Percentiles rank a stretch among this genome's conserved stretches.
These are phyloP conservation scores for Aotearoamyces nothofagi DNA, from an alignment of 2,329 filamentous ascomycete species.

Conservation along the genomic window DNA sequence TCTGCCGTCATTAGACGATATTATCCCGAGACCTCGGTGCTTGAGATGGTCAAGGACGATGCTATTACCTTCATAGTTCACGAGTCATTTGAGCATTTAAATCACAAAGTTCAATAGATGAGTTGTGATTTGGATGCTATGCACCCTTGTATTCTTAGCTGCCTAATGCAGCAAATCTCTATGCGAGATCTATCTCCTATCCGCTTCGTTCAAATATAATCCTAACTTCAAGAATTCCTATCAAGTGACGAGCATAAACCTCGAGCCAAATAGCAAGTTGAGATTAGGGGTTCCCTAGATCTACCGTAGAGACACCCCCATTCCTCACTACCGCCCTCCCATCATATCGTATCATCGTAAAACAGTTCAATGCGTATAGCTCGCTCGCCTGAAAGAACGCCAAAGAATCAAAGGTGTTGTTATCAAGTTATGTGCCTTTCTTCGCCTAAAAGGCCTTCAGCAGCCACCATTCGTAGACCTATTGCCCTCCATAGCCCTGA, in stretches of 20 bases:
- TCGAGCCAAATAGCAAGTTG: conserved; percentile 8
- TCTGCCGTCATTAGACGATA: too few species aligned
- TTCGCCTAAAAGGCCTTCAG: neutral
- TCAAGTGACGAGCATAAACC: conserved; percentile 7
- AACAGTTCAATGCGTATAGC: conserved; percentile 4
- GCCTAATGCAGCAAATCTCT: too few species aligned
- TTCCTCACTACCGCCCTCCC: neutral
- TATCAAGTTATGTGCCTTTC: neutral
- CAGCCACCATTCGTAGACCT: neutral
- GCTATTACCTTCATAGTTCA: too few species aligned
- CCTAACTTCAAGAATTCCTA: neutral
- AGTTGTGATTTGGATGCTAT: too few species aligned
- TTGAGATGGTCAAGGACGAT: too few species aligned
- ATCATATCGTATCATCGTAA: conserved; percentile 5
- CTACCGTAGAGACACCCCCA: conserved; percentile 12
- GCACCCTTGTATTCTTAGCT: too few species aligned
- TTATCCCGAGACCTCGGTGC: too few species aligned
- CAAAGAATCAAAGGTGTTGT: neutral
- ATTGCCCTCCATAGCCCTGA: neutral
- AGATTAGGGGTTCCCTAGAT: too few species aligned
- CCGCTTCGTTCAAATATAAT: neutral
- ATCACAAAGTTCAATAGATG: too few species aligned
- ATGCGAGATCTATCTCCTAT: conserved; percentile 6
- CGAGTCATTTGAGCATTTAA: too few species aligned
- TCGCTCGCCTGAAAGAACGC: neutral